Evolutionary conservation across 2,329 filamentous ascomycete species (phyloP).

Genomic region (Periconia macrospinosa): DNA sequence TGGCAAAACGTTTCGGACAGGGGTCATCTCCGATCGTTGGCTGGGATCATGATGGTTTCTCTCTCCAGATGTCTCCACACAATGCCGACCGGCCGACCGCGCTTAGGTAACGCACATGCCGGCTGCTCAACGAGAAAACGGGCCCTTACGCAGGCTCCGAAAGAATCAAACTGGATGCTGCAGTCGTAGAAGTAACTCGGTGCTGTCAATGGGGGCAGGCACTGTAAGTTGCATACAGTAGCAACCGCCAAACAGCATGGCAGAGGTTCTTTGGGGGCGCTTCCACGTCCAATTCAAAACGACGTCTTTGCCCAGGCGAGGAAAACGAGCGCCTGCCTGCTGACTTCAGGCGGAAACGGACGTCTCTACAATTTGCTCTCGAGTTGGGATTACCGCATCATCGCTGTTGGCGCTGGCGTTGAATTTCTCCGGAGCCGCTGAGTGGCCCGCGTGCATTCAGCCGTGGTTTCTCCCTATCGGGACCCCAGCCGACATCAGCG

Average conservation of each 20-base stretch:
- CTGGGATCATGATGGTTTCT: conserved; percentile 22
- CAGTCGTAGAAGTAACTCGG: background rate
- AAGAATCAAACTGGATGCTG: background rate
- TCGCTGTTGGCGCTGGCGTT: conserved; percentile 19
- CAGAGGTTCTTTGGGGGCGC: too few species aligned
- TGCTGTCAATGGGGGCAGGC: background rate
- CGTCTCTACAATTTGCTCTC: background rate
- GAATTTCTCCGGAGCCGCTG: conserved; percentile 35
- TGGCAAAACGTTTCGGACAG: conserved; percentile 30
- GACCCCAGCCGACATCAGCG: conserved; percentile 35
- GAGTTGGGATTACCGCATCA: conserved; percentile 1
- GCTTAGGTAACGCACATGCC: conserved; percentile 10
- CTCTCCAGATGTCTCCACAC: conserved; percentile 7
- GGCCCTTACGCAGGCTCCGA: background rate
- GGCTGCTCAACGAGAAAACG: conserved; percentile 6
- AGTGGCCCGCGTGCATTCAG: conserved; percentile 36
- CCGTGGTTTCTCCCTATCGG: conserved; percentile 41
- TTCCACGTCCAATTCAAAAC: too few species aligned
- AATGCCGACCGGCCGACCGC: conserved; percentile 13
- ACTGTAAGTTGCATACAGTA: background rate
- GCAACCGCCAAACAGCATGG: too few species aligned
- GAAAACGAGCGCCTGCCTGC: too few species aligned
- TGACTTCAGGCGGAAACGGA: too few species aligned
- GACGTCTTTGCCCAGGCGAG: too few species aligned
- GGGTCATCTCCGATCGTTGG: conserved; percentile 31